These are phyloP conservation scores for Lippia alba DNA, from an alignment of 305 asterid genomes.

Conservation along the genomic window DNA sequence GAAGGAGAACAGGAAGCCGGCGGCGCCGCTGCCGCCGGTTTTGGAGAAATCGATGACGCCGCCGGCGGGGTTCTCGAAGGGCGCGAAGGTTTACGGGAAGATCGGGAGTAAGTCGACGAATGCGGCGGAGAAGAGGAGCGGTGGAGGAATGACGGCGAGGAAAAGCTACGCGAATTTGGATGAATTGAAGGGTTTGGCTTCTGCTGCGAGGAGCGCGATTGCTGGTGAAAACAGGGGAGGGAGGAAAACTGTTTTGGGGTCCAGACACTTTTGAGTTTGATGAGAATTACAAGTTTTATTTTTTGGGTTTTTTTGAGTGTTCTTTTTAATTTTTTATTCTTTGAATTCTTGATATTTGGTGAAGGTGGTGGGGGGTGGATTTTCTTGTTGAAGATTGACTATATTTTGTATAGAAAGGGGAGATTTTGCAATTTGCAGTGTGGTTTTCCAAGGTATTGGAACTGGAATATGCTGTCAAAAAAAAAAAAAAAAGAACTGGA, in stretches of 20 bases:
- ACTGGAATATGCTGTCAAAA: too few relatives aligned
- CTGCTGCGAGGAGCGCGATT: slow-evolving; percentile 60
- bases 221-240: slow-evolving; percentile 58
- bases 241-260: slow-evolving; percentile 55
- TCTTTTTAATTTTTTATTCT: slow-evolving; percentile 22
- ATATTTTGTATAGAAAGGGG: slow-evolving; percentile 36
- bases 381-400: slow-evolving; percentile 14
- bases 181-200: slow-evolving; percentile 64
- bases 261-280: slow-evolving; percentile 51
- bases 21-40: slow-evolving; percentile 46
- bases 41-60: slow-evolving; percentile 63
- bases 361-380: slow-evolving; percentile 31
- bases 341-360: slow-evolving; percentile 19
- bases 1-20: slow-evolving; percentile 89
- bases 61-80: slow-evolving; percentile 51
- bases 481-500: too few relatives aligned
- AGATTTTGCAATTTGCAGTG: not conserved
- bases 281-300: too few relatives aligned
- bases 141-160: slow-evolving; percentile 72
- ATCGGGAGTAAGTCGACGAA: slow-evolving; percentile 75
- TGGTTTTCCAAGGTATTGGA: too few relatives aligned
- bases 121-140: slow-evolving; percentile 78
- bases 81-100: slow-evolving; percentile 54
- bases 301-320: not conserved
- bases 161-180: slow-evolving; percentile 80